A percentile compares a stretch with the other conserved stretches of the same genome.
Evolutionary conservation across 331 rosid genomes (phyloP).

Genomic region (Cucumis variabilis): DNA sequence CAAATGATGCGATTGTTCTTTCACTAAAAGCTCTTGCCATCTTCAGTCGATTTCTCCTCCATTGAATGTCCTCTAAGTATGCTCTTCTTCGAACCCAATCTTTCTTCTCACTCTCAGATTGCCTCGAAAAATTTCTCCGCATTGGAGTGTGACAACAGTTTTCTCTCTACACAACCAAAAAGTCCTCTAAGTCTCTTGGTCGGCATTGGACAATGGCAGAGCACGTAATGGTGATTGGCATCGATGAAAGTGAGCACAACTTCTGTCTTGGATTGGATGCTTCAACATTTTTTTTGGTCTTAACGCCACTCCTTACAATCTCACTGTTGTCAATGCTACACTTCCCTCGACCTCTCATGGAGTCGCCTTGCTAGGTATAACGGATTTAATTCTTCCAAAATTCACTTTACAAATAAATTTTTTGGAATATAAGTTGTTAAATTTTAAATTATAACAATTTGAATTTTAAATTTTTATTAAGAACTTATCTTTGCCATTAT

Average conservation of each 20-base stretch:
- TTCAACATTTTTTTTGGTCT: too few species aligned
- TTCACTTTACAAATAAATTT: too few species aligned
- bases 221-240: conserved; percentile 41
- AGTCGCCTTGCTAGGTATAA: too few species aligned
- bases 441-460: too few species aligned
- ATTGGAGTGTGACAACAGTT: neutral
- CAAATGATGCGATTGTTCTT: neutral
- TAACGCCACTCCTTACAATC: too few species aligned
- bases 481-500: too few species aligned
- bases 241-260: conserved; percentile 25
- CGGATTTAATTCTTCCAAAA: too few species aligned
- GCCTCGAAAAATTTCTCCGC: neutral
- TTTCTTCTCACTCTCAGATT: neutral
- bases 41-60: neutral
- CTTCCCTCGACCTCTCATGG: too few species aligned
- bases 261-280: too few species aligned
- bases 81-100: neutral
- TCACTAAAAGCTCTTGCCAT: neutral
- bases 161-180: neutral
- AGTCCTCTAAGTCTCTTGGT: neutral
- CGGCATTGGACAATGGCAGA: conserved; percentile 35
- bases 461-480: too few species aligned
- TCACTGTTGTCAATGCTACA: too few species aligned
- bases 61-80: neutral
- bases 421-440: too few species aligned